These are phyloP conservation scores for Boletus rubescentipes DNA, from an alignment of 768 basidiomycete species.

Conservation along the genomic window DNA sequence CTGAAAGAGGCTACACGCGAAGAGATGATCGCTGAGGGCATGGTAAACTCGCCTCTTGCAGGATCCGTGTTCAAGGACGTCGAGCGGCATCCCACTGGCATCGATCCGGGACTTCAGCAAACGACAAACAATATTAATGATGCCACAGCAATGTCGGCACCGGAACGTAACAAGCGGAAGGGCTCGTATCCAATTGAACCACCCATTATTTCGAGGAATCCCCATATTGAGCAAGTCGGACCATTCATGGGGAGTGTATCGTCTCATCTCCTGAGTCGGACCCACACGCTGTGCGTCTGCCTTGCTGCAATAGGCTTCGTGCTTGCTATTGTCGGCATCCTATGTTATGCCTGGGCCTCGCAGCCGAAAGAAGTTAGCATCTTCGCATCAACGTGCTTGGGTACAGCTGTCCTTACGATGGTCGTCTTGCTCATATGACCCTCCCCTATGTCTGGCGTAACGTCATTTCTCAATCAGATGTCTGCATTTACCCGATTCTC, in stretches of 20 bases:
- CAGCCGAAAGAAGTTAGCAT: constrained; percentile 46
- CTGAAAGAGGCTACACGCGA: constrained; percentile 52
- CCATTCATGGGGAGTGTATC: constrained; percentile 42
- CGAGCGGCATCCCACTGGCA: not conserved
- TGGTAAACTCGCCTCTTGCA: constrained; percentile 25
- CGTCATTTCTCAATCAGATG: not conserved
- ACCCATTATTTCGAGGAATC: constrained; percentile 43
- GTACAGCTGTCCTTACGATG: constrained; percentile 31
- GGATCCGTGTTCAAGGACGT: constrained; percentile 12
- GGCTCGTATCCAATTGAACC: constrained; percentile 19
- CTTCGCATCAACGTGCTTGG: constrained; percentile 42
- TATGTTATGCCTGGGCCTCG: constrained; percentile 51
- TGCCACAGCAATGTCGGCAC: not conserved
- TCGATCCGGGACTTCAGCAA: not conserved
- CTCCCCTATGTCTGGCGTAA: not conserved
- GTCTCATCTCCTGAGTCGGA: constrained; percentile 46
- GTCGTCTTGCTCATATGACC: constrained; percentile 11
- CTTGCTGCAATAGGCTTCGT: constrained; percentile 49
- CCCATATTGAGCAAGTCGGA: constrained; percentile 53
- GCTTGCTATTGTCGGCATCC: constrained; percentile 48
- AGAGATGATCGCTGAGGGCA: constrained; percentile 39
- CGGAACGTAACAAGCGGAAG: not conserved
- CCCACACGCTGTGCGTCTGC: constrained; percentile 48
- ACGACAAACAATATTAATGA: not conserved
- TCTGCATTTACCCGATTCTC: not conserved